Percentiles rank a stretch among this genome's conserved stretches.
Evolutionary conservation across 257 asterid species (phyloP).

Genomic region (Leptodermis oblonga): DNA sequence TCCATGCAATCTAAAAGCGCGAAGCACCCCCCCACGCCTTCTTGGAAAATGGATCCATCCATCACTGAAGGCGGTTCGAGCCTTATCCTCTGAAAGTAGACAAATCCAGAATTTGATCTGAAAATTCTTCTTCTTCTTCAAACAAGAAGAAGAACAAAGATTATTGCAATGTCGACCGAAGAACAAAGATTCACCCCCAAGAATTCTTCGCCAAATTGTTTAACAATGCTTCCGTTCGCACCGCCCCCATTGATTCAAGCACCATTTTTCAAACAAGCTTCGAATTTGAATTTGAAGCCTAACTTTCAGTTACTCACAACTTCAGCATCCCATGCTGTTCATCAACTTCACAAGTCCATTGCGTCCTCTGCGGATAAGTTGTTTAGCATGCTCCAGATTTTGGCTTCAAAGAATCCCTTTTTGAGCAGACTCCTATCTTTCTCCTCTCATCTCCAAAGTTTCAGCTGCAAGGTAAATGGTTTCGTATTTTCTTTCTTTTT

Average conservation of each 20-base stretch:
- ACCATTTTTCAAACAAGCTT: conserved; percentile 39
- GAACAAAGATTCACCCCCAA: not conserved
- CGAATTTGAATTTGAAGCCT: conserved; percentile 36
- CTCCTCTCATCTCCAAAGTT: conserved; percentile 40
- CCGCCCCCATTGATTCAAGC: conserved; percentile 31
- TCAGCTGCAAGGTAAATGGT: conserved; percentile 41
- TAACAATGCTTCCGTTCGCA: conserved; percentile 37
- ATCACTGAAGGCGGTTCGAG: not conserved
- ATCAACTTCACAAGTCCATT: conserved; percentile 36
- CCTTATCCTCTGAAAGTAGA: conserved; percentile 28
- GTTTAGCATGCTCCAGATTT: conserved; percentile 26
- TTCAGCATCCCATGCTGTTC: conserved; percentile 41
- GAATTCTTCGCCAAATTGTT: conserved; percentile 29
- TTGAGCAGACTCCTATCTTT: conserved; percentile 38
- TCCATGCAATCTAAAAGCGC: not conserved
- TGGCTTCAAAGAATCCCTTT: conserved; percentile 40
- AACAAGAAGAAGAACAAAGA: conserved; percentile 8
- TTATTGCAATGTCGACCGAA: conserved; percentile 10
- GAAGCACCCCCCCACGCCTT: not conserved
- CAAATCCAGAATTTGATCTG: not conserved
- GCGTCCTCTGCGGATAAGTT: conserved; percentile 35
- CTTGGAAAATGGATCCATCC: not conserved
- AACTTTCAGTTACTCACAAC: conserved; percentile 27
- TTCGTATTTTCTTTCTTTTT: not conserved
- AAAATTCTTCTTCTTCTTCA: conserved; percentile 17